Conservation (phyloP, 2,329 filamentous ascomycete species). For the Macrophomina tecta region DNA sequence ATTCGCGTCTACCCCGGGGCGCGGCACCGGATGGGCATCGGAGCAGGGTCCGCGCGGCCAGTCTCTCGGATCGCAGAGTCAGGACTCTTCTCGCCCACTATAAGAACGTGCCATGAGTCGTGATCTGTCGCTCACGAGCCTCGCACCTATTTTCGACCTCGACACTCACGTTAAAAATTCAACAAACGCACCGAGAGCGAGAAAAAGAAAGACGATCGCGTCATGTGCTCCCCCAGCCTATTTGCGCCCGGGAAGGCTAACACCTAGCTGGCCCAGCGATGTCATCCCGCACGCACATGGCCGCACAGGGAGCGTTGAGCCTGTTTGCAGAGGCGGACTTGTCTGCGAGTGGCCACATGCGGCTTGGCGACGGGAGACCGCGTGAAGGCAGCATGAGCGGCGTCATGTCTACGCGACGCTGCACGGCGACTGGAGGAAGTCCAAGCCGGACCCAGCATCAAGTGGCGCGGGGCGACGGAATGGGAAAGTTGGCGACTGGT, state of each 20-base stretch:
- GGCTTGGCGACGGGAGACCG: background rate
- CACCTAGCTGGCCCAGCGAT: background rate
- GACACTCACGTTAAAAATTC: background rate
- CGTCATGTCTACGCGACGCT: background rate
- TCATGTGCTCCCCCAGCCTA: slow-evolving; percentile 4
- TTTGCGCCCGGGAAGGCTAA: background rate
- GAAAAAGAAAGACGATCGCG: background rate
- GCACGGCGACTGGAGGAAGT: background rate
- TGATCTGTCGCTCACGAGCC: background rate
- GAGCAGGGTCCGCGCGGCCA: slow-evolving; percentile 6
- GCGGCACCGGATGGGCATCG: background rate
- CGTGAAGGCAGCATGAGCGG: background rate
- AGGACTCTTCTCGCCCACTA: background rate
- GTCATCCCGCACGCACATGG: slow-evolving; percentile 2
- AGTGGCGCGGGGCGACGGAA: slow-evolving; percentile 10
- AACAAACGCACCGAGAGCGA: background rate
- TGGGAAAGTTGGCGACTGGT: slow-evolving; percentile 12
- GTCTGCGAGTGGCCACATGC: background rate
- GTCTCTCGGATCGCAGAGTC: background rate
- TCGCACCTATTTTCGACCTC: slow-evolving; percentile 1
- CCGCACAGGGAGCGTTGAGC: background rate
- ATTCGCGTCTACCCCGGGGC: background rate
- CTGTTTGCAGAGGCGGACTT: slow-evolving; percentile 7
- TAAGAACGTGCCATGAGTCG: background rate
- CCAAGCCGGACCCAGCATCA: background rate